Conservation (phyloP, 2,329 filamentous ascomycete genomes). For the Fusarium xyrophilum region DNA sequence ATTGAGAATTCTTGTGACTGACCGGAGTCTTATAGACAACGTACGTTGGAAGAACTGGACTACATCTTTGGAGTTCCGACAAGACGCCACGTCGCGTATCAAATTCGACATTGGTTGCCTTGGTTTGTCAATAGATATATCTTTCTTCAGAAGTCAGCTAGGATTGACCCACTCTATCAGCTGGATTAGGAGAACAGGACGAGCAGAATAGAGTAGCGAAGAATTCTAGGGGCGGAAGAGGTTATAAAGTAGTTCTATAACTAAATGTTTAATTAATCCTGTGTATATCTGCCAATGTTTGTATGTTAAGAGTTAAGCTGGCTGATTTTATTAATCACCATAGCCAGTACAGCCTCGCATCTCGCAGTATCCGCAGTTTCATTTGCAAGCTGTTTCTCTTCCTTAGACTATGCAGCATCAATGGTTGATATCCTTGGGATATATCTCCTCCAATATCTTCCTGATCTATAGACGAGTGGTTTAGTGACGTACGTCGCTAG, state of each 20-base stretch:
- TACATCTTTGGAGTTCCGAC: slow-evolving; percentile 49
- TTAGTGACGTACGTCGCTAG: not conserved
- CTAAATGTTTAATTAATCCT: not conserved
- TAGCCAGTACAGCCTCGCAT: not conserved
- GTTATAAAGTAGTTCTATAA: not conserved
- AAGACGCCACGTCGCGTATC: slow-evolving; percentile 44
- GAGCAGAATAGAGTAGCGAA: not conserved
- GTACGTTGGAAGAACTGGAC: slow-evolving; percentile 51
- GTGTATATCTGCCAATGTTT: not conserved
- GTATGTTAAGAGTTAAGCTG: no score
- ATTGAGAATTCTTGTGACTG: accelerated
- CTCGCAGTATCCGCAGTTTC: not conserved
- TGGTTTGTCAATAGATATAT: slow-evolving; percentile 45
- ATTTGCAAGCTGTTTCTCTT: not conserved
- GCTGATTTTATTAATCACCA: not conserved
- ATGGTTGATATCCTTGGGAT: not conserved
- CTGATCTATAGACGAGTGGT: not conserved
- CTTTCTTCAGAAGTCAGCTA: slow-evolving; percentile 37
- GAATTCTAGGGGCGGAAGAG: not conserved
- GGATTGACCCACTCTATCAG: slow-evolving; percentile 45
- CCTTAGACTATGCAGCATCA: not conserved
- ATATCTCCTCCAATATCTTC: not conserved
- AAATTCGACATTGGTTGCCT: slow-evolving; percentile 45
- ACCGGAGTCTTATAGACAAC: slow-evolving; percentile 31
- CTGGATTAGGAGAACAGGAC: not conserved